Evolutionary conservation across 192 early-diverging fungal species (phyloP).

Genomic region (Coemansia sp.): DNA sequence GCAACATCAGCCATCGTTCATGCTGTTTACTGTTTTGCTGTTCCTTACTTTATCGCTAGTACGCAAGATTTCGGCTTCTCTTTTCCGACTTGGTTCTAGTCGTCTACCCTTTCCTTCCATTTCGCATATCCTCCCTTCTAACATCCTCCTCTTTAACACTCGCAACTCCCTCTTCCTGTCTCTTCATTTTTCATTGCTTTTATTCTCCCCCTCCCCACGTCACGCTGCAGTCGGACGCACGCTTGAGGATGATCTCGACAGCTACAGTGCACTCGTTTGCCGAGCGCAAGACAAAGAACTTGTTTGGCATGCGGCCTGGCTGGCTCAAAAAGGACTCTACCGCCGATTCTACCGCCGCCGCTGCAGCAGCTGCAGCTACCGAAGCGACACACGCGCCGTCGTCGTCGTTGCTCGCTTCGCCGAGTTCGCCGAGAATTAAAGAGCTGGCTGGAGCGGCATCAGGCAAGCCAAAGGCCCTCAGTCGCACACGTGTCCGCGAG

Average conservation of each 20-base stretch:
- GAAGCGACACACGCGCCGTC: conserved; percentile 5
- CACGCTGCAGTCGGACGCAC: neutral
- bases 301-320: conserved; percentile 44
- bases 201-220: neutral
- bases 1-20: conserved; percentile 6
- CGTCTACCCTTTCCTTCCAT: neutral
- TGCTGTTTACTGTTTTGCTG: conserved; percentile 6
- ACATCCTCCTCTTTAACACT: conserved; percentile 1
- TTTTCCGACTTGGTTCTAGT: conserved; percentile 4
- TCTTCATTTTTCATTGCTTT: neutral
- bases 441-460: conserved; percentile 27
- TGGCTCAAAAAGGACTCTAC: conserved; percentile 36
- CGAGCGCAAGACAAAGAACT: conserved; percentile 44
- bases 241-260: conserved; percentile 34
- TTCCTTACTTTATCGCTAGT: neutral
- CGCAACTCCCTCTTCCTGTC: neutral
- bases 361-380: conserved; percentile 1
- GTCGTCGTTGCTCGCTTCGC: conserved; percentile 14
- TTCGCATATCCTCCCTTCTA: conserved; percentile 7
- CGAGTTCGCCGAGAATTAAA: conserved; percentile 33
- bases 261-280: conserved; percentile 37
- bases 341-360: conserved; percentile 10
- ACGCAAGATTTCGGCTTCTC: conserved; percentile 2
- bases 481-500: conserved; percentile 42
- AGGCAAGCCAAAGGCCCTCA: conserved; percentile 41